Evolutionary conservation across 1,284 basidiomycete genomes (phyloP).

Genomic region (Sporisorium reilianum): DNA sequence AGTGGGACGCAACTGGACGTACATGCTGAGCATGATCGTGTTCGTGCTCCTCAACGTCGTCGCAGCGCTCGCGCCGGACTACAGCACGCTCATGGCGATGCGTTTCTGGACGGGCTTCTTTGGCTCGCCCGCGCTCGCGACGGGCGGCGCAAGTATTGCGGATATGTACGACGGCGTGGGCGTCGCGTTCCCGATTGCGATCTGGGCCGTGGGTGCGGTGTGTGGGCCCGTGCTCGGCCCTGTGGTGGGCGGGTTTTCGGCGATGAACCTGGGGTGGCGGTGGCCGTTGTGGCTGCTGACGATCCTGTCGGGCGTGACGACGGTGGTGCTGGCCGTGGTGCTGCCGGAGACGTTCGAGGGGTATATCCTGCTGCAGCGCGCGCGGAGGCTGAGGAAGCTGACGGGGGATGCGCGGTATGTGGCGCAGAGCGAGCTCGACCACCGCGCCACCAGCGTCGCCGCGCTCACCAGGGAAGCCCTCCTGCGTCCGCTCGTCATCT

Average conservation of each 20-base stretch:
- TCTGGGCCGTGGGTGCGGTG: constrained; percentile 67
- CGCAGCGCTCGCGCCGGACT: constrained; percentile 61
- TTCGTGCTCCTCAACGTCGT: constrained; percentile 46
- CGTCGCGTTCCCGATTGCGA: constrained; percentile 61
- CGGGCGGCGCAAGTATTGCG: constrained; percentile 52
- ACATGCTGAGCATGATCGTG: constrained; percentile 43
- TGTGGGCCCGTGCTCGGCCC: constrained; percentile 58
- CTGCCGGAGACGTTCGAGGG: constrained; percentile 67
- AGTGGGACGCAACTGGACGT: constrained; percentile 71
- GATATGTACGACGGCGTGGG: constrained; percentile 63
- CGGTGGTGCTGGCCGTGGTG: constrained; percentile 60
- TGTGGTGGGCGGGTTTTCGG: constrained; percentile 58
- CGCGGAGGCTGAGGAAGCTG: constrained; percentile 61
- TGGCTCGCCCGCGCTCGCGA: constrained; percentile 61
- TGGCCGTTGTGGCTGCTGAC: constrained; percentile 65
- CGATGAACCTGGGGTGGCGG: constrained; percentile 63
- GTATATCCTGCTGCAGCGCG: constrained; percentile 61
- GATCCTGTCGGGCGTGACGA: constrained; percentile 56
- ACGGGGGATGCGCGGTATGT: constrained; percentile 58
- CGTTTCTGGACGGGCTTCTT: constrained; percentile 63
- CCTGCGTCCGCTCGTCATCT: constrained; percentile 34
- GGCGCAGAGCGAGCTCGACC: constrained; percentile 33
- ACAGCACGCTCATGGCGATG: constrained; percentile 60
- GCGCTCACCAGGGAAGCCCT: constrained; percentile 43
- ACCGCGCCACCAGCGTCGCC: constrained; percentile 16